Evolutionary conservation across 2,329 filamentous ascomycete genomes (phyloP), one percentile per base, ranked within the genome.

Genomic region (Scedosporium boydii): DNA sequence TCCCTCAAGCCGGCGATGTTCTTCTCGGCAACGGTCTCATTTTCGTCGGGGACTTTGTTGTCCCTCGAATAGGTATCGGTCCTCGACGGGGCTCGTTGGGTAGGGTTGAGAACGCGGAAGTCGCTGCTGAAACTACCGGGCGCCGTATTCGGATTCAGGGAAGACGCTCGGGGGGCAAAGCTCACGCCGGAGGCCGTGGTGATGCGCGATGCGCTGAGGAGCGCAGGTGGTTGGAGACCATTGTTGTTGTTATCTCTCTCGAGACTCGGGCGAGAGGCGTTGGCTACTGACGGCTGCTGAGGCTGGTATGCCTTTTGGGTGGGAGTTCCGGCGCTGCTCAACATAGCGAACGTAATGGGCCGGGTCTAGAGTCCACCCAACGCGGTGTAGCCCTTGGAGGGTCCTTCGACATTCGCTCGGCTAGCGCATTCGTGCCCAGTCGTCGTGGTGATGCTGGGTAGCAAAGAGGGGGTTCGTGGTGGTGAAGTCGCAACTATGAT

Each of bases 111-210:
- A 69, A 87, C 91, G 70, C 89, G 90, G 69, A 96, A 76, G 64
- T 96, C 93, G 41, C 92, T 87, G 69, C 88, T 96, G 79, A 97
- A 97, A 78, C 91, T 96, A 53, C 93, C 93, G 1, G 88, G 87
- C 27, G 84, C 86, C 62, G 86, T 81, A 42, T 87, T 86, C 14
- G 89, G 85, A 65, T 87, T 88, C 70, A 92, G 81, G 58, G 89
- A 91, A 66, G 86, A 81, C 61, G 83, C 85, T 61, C 89, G 85
- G 18, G 87, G 83, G 26, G 64, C 85, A 72, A 86, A 89, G 62
- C 85, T 87, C 68, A 85, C 80, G 70, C 73, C 76, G 2, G 83
- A 83, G 38, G 80, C 76, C 29, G 82, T 78, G 16, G 81, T 68
- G 65, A 78, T 82, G 64, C 83, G 80, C 26, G 64, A 62, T 66